Conservation (phyloP, 768 basidiomycete genomes). For the Lentinula raphanica region DNA sequence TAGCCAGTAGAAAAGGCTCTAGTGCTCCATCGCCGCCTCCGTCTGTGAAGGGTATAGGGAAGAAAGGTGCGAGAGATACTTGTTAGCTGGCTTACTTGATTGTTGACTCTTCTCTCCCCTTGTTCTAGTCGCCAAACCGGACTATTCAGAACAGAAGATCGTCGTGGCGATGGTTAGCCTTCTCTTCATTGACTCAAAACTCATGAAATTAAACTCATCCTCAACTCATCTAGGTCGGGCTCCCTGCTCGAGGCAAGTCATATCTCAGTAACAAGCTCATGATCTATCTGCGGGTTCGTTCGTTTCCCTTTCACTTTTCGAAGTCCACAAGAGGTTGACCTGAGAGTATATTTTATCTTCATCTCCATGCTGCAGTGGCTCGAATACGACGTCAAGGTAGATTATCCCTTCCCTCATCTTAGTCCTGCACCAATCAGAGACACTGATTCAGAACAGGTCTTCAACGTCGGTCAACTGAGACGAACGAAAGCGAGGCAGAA, state of each 20-base stretch:
- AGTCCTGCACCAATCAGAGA: background rate
- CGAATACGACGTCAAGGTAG: constrained; percentile 91
- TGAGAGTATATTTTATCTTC: constrained; percentile 6
- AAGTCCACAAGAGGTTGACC: constrained; percentile 10
- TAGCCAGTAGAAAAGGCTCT: constrained; percentile 60
- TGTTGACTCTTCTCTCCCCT: background rate
- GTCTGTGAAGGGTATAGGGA: constrained; percentile 84
- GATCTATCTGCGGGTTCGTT: constrained; percentile 84
- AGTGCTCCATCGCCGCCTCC: constrained; percentile 73
- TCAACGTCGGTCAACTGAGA: constrained; percentile 95
- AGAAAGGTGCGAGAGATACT: constrained; percentile 54
- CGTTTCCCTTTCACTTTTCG: background rate
- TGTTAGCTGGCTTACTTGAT: too few relatives aligned
- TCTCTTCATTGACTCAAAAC: background rate
- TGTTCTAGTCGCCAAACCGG: constrained; percentile 83
- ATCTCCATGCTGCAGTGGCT: too few relatives aligned
- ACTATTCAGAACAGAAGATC: constrained; percentile 98
- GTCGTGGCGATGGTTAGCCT: constrained; percentile 85
- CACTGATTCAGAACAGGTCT: constrained; percentile 56
- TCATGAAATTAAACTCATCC: background rate
- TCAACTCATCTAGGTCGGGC: constrained; percentile 67
- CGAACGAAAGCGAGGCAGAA: constrained; percentile 78
- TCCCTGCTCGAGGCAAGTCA: constrained; percentile 98
- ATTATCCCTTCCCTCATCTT: background rate
- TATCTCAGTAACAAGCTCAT: constrained; percentile 97